Conservation (phyloP, 805 yeast genomes). For the Saccharomycodes ludwigii region DNA sequence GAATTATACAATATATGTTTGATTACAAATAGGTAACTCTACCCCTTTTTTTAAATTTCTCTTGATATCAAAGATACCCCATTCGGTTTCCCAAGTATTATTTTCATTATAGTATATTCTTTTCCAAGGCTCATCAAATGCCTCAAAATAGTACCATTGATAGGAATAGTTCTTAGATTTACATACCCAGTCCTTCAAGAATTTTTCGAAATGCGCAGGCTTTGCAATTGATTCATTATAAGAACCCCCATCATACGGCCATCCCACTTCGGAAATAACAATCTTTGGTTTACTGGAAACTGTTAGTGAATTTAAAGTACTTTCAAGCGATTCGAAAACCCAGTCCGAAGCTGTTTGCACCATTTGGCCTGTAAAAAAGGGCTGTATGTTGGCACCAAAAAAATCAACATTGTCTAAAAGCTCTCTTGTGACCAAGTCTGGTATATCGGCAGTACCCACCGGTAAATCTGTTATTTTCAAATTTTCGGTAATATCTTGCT, state of each 20-base stretch:
- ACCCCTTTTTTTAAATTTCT: constrained; percentile 34
- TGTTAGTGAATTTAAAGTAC: constrained; percentile 30
- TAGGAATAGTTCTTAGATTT: constrained; percentile 23
- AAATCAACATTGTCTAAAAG: constrained; percentile 37
- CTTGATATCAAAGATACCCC: constrained; percentile 50
- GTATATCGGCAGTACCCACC: constrained; percentile 54
- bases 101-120: constrained; percentile 34
- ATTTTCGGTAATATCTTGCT: constrained; percentile 23
- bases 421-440: constrained; percentile 30
- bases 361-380: constrained; percentile 49
- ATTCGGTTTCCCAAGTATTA: constrained; percentile 53
- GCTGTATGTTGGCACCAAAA: constrained; percentile 53
- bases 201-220: constrained; percentile 29
- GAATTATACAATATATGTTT: constrained; percentile 16
- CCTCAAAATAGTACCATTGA: constrained; percentile 54
- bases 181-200: constrained; percentile 43
- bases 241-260: constrained; percentile 57
- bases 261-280: constrained; percentile 52
- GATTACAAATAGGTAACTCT: constrained; percentile 24
- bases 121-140: constrained; percentile 68
- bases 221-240: constrained; percentile 37
- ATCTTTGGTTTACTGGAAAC: constrained; percentile 19
- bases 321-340: constrained; percentile 35
- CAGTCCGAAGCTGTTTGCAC: constrained; percentile 38
- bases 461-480: constrained; percentile 28